These are phyloP conservation scores for Talaromyces sp. DNA, from an alignment of 2,329 filamentous ascomycete genomes.

Conservation along the genomic window DNA sequence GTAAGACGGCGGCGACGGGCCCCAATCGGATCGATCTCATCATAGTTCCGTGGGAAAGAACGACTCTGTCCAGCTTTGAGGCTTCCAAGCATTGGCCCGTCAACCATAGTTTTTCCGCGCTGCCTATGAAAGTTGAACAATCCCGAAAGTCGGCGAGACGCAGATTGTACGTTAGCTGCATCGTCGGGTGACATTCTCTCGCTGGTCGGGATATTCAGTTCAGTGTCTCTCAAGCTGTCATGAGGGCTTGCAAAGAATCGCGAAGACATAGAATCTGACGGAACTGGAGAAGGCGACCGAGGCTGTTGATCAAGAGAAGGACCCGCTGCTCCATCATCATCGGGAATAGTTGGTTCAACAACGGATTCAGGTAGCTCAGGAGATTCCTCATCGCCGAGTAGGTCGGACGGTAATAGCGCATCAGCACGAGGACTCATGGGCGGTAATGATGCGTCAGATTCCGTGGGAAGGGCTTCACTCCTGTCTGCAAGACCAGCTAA, in stretches of 20 bases:
- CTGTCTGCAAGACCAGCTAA: slow-evolving; percentile 45
- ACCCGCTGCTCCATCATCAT: slow-evolving; percentile 22
- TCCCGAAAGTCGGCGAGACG: slow-evolving; percentile 54
- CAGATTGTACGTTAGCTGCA: slow-evolving; percentile 43
- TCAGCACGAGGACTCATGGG: slow-evolving; percentile 64
- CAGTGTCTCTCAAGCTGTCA: slow-evolving; percentile 39
- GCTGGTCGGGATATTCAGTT: slow-evolving; percentile 28
- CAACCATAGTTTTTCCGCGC: slow-evolving; percentile 58
- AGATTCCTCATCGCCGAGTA: slow-evolving; percentile 56
- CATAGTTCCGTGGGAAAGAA: slow-evolving; percentile 57
- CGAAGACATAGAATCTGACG: slow-evolving; percentile 42
- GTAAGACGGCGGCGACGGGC: slow-evolving; percentile 54
- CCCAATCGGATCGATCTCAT: slow-evolving; percentile 51
- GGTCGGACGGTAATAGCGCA: slow-evolving; percentile 58
- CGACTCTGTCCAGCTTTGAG: slow-evolving; percentile 60
- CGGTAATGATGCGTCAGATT: slow-evolving; percentile 55
- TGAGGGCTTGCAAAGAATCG: slow-evolving; percentile 48
- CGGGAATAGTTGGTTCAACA: slow-evolving; percentile 25
- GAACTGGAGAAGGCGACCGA: slow-evolving; percentile 44
- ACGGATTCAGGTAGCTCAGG: slow-evolving; percentile 33
- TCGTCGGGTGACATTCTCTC: slow-evolving; percentile 22
- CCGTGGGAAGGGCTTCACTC: slow-evolving; percentile 42
- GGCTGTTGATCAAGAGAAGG: slow-evolving; percentile 26
- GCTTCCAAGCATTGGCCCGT: slow-evolving; percentile 57
- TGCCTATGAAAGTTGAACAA: slow-evolving; percentile 58